Conservation (phyloP, 495 filamentous ascomycete species). For the Halenospora varia region DNA sequence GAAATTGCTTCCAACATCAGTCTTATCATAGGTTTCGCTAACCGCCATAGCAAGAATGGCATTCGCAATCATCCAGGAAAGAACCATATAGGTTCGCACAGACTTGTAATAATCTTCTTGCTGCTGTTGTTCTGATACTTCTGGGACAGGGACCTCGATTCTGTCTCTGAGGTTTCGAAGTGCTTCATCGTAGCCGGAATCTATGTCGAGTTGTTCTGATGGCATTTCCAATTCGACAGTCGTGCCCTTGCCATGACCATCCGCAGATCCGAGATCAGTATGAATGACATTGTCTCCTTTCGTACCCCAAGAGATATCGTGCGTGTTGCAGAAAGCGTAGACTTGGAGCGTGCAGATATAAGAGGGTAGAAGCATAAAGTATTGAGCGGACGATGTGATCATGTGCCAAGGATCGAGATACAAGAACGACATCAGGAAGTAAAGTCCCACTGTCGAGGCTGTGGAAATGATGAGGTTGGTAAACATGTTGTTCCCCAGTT, state of each 20-base stretch:
- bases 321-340: conserved; percentile 99
- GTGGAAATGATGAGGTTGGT: conserved; percentile 93
- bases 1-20: conserved; percentile 71
- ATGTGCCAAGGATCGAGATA: conserved; percentile 99
- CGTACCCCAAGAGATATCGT: conserved; percentile 98
- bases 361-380: conserved; percentile 84
- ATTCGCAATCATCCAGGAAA: conserved; percentile 93
- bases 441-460: conserved; percentile 83
- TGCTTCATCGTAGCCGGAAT: conserved; percentile 95
- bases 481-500: conserved; percentile 80
- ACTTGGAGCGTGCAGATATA: conserved; percentile 98
- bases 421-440: conserved; percentile 93
- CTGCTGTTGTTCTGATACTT: conserved; percentile 68
- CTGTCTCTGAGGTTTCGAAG: conserved; percentile 93
- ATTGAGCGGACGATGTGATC: conserved; percentile 90
- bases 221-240: conserved; percentile 94
- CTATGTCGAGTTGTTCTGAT: conserved; percentile 94
- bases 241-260: conserved; percentile 62
- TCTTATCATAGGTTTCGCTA: conserved; percentile 73
- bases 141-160: conserved; percentile 66
- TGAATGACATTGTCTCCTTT: conserved; percentile 96
- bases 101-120: conserved; percentile 99
- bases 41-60: conserved; percentile 91
- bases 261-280: conserved; percentile 84
- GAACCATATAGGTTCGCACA: conserved; percentile 97